A percentile compares a stretch with the other conserved stretches of the same genome.
These are phyloP conservation scores for Fomitopsis schrenkii DNA, from an alignment of 1,284 basidiomycete species.

Conservation along the genomic window DNA sequence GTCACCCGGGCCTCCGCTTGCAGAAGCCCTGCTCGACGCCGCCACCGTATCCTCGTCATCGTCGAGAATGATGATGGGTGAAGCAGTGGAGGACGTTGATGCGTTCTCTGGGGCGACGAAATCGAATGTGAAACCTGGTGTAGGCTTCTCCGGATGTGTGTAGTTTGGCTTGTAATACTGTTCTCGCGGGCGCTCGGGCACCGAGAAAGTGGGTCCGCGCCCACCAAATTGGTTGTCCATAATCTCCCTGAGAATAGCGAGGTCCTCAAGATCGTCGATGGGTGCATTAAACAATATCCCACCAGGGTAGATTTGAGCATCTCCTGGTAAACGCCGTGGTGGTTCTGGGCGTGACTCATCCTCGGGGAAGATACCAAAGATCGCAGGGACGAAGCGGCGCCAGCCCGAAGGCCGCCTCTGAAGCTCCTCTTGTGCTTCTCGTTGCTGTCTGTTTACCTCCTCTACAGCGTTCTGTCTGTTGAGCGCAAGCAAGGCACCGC, in stretches of 20 bases:
- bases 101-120: slow-evolving; percentile 39
- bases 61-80: slow-evolving; percentile 27
- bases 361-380: not conserved
- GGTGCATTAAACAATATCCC: not conserved
- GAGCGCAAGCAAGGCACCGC: slow-evolving; percentile 59
- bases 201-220: not conserved
- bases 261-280: not conserved
- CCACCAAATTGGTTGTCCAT: not conserved
- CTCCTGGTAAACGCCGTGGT: not conserved
- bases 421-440: slow-evolving; percentile 1
- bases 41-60: slow-evolving; percentile 22
- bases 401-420: not conserved
- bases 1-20: slow-evolving; percentile 11
- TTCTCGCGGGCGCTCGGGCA: not conserved
- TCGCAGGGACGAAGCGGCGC: not conserved
- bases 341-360: not conserved
- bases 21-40: slow-evolving; percentile 11
- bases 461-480: slow-evolving; percentile 25
- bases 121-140: slow-evolving; percentile 60
- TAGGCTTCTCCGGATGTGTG: slow-evolving; percentile 54
- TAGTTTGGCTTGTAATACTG: slow-evolving; percentile 47
- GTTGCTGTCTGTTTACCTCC: slow-evolving; percentile 13
- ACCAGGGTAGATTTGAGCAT: not conserved
- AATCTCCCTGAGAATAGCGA: not conserved
- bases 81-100: slow-evolving; percentile 28